Conservation (phyloP, 2,329 filamentous ascomycete species). For the Aspergillus fumigatus region DNA sequence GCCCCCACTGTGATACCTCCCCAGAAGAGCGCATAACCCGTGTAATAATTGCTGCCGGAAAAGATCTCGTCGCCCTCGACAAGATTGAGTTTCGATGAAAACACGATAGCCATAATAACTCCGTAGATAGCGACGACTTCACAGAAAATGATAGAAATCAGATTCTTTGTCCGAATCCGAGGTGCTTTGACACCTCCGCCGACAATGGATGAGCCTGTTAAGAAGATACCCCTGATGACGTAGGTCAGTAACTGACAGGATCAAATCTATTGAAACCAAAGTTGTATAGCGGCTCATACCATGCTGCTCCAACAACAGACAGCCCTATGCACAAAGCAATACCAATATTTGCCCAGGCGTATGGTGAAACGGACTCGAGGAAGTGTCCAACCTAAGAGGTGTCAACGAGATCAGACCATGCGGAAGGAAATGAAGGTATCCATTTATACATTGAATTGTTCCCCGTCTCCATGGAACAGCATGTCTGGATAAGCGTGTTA, state of each 20-base stretch:
- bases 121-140: constrained; percentile 99
- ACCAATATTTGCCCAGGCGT: constrained; percentile 85
- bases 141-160: constrained; percentile 99
- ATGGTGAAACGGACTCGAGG: constrained; percentile 88
- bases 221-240: constrained; percentile 84
- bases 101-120: constrained; percentile 99
- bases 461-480: constrained; percentile 95
- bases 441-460: constrained; percentile 79
- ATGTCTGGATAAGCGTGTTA: constrained; percentile 62
- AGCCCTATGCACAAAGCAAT: constrained; percentile 93
- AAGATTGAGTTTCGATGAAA: constrained; percentile 77
- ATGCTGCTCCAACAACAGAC: constrained; percentile 94
- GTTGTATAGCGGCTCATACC: constrained; percentile 51
- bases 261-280: constrained; percentile 1
- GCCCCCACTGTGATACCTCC: constrained; percentile 86
- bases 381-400: constrained; percentile 74
- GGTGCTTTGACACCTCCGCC: constrained; percentile 95
- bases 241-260: constrained; percentile 3
- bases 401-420: constrained; percentile 15
- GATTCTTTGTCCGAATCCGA: constrained; percentile 97
- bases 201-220: constrained; percentile 94
- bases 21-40: constrained; percentile 95
- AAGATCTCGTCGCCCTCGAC: constrained; percentile 63
- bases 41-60: constrained; percentile 81
- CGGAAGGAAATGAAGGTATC: constrained; percentile 5